Evolutionary conservation across 1,284 basidiomycete species (phyloP), one percentile per base, ranked within the genome.

Genomic region (Apiotrichum gamsii): DNA sequence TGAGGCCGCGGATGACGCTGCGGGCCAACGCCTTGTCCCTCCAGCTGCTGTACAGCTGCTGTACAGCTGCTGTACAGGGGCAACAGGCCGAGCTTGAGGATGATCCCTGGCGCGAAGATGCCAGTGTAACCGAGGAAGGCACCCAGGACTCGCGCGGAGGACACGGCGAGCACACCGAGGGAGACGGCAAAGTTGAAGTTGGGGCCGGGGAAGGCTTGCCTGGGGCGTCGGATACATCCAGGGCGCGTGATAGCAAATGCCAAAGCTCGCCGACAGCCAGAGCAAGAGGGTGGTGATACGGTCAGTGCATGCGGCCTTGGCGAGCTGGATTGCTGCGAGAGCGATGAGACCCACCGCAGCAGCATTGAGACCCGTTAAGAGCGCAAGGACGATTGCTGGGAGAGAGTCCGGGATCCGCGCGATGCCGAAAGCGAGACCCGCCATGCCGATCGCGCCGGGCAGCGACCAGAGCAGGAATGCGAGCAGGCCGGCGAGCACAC

Each of bases 161-260:
- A 19, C 3, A 73, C 32, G 0, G 72, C 67, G 30, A 82, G 71
- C 6, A 77, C 74, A 18, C 80, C 80, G 25, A 81, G 74, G 56
- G 77, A 81, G 18, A 77, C 75, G 4, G 80, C 77, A 59, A 75
- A 81, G 60, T 79, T 78, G 65, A 82, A 82, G 60, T 80, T 79
- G 13, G 80, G 80, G 2, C 80, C 79, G 1, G 78, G 76, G 59
- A 78, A 70, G 5, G 76, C 76, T 60, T 78, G 77, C 39, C 75
- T 72, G 19, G 10, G 16, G 59, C 31, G 62, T 56, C 6, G 70
- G 72, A 36, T 74, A 74, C 71, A 74, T 72, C 66, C 72, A 74
- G n/a, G 70, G 67, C 8, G 77, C 74, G 43, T 77, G 76, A 57
- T 80, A 80, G 58, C 76, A 78, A 45, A 79, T 67, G 18, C 78